Base-by-base conservation (phyloP, 208 protist genomes). In the Phytomonas francai region DNA sequence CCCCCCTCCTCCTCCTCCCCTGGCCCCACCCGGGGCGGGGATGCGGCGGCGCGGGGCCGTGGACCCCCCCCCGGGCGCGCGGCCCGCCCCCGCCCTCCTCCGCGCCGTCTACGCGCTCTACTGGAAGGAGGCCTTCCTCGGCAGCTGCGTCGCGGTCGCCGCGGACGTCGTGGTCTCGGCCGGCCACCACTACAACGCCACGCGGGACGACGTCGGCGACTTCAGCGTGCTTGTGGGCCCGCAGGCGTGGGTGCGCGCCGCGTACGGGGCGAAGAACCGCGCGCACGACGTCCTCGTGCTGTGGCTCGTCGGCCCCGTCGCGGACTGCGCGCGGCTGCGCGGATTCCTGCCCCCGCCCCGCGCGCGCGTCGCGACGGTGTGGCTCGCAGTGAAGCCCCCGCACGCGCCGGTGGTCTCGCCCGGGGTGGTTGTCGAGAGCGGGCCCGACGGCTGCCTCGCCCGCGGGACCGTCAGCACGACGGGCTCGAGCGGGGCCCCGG, bases 401-500 rank as follows among this genome's bases (percentile, higher is more conserved):
- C 89, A 95, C 72, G 75, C 87, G 14, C 67, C 79, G 25, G 76
- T 95, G 59, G 71, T 88, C 12, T 95, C 89, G 11, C 89, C 89
- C 3, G 87, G 87, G 27, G 83, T 89, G 11, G 87, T 95, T 33
- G 71, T 91, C 33, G 81, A 92, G 70, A 92, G 85, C 60, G 59
- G 31, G 34, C 42, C 69, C 0, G 69, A 75, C 14, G 70, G 58
- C 33, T 95, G 89, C 68, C 68, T 82, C 6, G 87, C 75, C 27
- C 77, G 77, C 3, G 89, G 89, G 27, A 93, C 85, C 0, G 89
- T 95, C 3, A 93, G 83, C 66, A 93, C 80, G 22, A 87, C 78
- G 5, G 89, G 89, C 39, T 89, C 84, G 25, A 95, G 89, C 60
- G 89, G 89, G 0, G 89, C 87, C 28, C 89, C 89, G 11, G 85